Conservation (phyloP, 495 filamentous ascomycete genomes). For the Entonaema liquescens region DNA sequence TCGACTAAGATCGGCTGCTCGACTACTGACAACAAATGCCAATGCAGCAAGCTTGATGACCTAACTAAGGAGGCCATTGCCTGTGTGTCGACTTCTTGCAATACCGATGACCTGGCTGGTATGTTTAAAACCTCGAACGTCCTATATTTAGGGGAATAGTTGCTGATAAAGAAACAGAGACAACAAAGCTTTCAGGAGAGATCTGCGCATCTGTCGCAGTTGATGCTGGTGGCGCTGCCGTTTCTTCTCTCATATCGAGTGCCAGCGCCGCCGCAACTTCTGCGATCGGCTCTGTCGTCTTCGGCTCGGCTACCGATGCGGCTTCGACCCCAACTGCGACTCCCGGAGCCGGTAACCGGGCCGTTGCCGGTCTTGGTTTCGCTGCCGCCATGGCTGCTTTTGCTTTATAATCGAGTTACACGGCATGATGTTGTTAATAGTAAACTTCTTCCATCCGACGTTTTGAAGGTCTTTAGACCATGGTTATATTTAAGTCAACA, state of each 20-base stretch:
- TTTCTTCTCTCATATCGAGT: constrained; percentile 24
- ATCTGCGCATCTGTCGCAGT: constrained; percentile 31
- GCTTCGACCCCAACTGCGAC: constrained; percentile 21
- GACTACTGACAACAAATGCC: constrained; percentile 40
- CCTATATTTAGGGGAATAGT: neutral
- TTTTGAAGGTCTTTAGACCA: constrained; percentile 6
- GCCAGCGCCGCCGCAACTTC: constrained; percentile 23
- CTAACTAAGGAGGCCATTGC: constrained; percentile 22
- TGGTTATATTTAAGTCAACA: neutral
- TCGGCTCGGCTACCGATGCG: constrained; percentile 7
- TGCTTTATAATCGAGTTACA: constrained; percentile 39
- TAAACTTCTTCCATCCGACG: neutral
- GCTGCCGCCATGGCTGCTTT: constrained; percentile 45
- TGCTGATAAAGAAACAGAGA: constrained; percentile 34
- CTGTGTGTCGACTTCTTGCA: constrained; percentile 38
- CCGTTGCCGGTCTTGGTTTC: constrained; percentile 35
- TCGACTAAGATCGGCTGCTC: constrained; percentile 37
- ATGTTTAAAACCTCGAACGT: constrained; percentile 8
- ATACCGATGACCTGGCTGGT: constrained; percentile 36
- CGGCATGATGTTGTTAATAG: neutral
- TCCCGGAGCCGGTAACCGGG: constrained; percentile 31
- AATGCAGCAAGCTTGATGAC: constrained; percentile 36
- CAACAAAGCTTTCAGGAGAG: constrained; percentile 11
- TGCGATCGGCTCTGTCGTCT: constrained; percentile 13
- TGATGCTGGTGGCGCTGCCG: constrained; percentile 9